Evolutionary conservation across 2,329 filamentous ascomycete species (phyloP).

Genomic region (Talaromyces verruculosus): DNA sequence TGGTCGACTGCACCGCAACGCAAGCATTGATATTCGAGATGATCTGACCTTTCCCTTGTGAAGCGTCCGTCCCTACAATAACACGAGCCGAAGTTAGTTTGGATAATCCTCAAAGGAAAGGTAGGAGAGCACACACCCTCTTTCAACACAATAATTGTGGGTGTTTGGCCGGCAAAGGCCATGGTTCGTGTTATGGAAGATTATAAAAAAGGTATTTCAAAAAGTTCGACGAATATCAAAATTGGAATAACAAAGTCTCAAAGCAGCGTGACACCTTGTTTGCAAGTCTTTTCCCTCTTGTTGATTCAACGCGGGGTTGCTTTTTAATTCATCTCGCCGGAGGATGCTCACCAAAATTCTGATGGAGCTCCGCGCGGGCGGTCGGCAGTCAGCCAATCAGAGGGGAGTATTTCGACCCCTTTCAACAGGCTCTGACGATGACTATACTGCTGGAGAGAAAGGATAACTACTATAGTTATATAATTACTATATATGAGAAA

Average conservation of each 20-base stretch:
- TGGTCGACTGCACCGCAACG: constrained; percentile 89
- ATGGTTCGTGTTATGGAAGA: constrained; percentile 52
- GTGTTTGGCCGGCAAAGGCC: constrained; percentile 97
- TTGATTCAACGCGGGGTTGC: constrained; percentile 28
- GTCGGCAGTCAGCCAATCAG: constrained; percentile 38
- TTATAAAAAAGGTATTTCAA: not conserved
- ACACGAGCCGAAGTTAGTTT: not conserved
- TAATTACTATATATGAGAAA: not conserved
- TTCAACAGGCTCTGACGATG: not conserved
- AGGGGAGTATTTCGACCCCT: not conserved
- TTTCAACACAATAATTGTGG: constrained; percentile 96
- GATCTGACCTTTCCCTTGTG: constrained; percentile 94
- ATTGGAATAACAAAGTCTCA: not conserved
- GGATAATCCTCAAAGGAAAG: not conserved
- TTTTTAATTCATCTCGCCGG: constrained; percentile 44
- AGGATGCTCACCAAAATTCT: constrained; percentile 42
- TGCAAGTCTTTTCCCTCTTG: constrained; percentile 29
- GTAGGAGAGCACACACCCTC: constrained; percentile 67
- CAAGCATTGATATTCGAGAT: constrained; percentile 99
- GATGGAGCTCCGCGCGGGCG: constrained; percentile 38
- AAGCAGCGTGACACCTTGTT: not conserved
- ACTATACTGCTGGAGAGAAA: not conserved
- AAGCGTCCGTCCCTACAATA: constrained; percentile 82
- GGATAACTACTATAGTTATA: too few relatives aligned
- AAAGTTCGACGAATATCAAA: not conserved